Base-by-base conservation (phyloP, 2,329 filamentous ascomycete genomes). In the Emmonsiellopsis sp. region DNA sequence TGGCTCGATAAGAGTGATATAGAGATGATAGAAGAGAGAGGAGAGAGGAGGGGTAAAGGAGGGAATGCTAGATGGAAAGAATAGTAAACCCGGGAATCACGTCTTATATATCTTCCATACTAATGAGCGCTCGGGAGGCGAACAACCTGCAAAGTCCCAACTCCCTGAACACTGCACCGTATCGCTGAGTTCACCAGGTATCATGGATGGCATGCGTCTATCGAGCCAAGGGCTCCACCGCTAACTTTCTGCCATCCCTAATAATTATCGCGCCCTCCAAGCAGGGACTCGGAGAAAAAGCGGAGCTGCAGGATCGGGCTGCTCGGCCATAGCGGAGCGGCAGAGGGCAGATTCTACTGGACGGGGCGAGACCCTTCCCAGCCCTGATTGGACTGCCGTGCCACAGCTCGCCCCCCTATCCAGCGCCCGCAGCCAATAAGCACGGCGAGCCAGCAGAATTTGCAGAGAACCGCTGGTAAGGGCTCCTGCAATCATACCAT, bases 261-360 rank as follows among this genome's bases (percentile, higher is more conserved):
- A 59, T 62, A 66, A 70, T 70, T 68, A 62, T 69, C 68, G 67
- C 70, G 62, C 63, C 65, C 55, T 5, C 17, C 21, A 27, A 14
- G 34, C 39, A 21, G 13, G 45, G 21, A 13, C 13, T 49, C 46
- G 34, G 46, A 47, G 48, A 43, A 52, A 53, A 44, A 46, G 56
- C 53, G 55, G 55, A 54, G 5, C 46, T n/a, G 10, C 17, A 39
- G 46, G 34, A 31, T 49, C 14, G n/a, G 21, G 31, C 14, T 39
- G 14, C 46, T 31, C 11, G 17, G 45, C 2, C 33, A 5, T 39
- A 11, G 21, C 27, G 34, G 34, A 47, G 36, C 17, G 32, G 32
- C 32, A 37, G 45, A 8, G 32, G 32, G 8, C 17, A 36, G 45
- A 9, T 9, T 27, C 21, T 27, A 27, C 21, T 27, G 21, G 21